A percentile compares a stretch with the other conserved stretches of the same genome.
Evolutionary conservation across 768 basidiomycete genomes (phyloP).

Genomic region (Boletus vinaceobasis): DNA sequence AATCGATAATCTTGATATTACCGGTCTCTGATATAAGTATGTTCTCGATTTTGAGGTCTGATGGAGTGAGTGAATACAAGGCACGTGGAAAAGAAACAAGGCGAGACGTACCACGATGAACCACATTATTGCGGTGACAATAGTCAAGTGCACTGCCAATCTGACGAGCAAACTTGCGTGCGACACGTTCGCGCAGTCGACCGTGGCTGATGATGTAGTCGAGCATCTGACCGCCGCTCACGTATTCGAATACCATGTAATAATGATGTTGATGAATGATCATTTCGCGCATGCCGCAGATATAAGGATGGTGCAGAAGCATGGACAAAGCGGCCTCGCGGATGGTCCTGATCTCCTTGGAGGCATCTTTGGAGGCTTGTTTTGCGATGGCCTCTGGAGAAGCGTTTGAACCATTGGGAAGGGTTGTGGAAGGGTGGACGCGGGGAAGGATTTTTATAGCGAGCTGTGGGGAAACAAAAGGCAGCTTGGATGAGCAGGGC

Average conservation of each 20-base stretch:
- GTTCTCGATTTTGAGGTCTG: slow-evolving; percentile 97
- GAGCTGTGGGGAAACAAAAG: slow-evolving; percentile 48
- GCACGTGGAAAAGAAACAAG: background rate
- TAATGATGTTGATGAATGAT: slow-evolving; percentile 97
- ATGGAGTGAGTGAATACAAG: slow-evolving; percentile 2
- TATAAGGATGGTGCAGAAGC: slow-evolving; percentile 96
- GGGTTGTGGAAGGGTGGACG: slow-evolving; percentile 57
- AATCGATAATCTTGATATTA: slow-evolving; percentile 99
- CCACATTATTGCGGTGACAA: slow-evolving; percentile 95
- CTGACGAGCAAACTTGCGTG: slow-evolving; percentile 95
- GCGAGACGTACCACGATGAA: slow-evolving; percentile 72
- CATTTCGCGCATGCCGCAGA: slow-evolving; percentile 99
- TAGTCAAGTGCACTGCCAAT: slow-evolving; percentile 96
- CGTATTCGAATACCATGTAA: slow-evolving; percentile 99
- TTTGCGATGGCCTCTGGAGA: slow-evolving; percentile 63
- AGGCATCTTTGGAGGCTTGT: slow-evolving; percentile 84
- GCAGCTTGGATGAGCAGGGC: slow-evolving; percentile 8
- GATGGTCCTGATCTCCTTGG: slow-evolving; percentile 94
- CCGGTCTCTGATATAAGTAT: slow-evolving; percentile 98
- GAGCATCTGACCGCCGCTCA: slow-evolving; percentile 98
- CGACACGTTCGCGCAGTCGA: slow-evolving; percentile 89
- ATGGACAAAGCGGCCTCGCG: slow-evolving; percentile 94
- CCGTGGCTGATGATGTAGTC: slow-evolving; percentile 99
- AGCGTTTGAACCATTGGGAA: slow-evolving; percentile 43
- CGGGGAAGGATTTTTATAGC: slow-evolving; percentile 99